Conservation (phyloP, 129 eudicot species). For the Tagetes patula region DNA sequence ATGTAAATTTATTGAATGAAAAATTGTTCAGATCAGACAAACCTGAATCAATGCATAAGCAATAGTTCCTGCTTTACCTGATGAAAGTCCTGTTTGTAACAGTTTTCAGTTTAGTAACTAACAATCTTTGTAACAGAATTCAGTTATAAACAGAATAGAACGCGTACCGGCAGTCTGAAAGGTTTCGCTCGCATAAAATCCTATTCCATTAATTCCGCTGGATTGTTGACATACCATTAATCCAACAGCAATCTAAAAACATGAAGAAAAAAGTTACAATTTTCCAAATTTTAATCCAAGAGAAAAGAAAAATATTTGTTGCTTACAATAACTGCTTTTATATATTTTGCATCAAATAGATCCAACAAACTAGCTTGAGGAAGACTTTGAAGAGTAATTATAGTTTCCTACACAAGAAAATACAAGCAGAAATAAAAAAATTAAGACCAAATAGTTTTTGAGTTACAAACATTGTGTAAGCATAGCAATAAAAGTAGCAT, state of each 20-base stretch:
- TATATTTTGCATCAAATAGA: slow-evolving; percentile 54
- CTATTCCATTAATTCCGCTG: slow-evolving; percentile 83
- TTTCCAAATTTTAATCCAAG: not conserved
- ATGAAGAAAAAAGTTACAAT: not conserved
- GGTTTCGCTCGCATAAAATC: slow-evolving; percentile 74
- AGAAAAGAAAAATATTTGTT: not conserved
- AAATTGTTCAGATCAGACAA: slow-evolving; percentile 11
- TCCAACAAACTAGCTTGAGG: slow-evolving; percentile 60
- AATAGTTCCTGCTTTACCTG: slow-evolving; percentile 62
- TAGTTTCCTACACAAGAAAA: slow-evolving; percentile 46
- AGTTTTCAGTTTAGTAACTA: slow-evolving; percentile 1
- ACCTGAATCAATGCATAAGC: slow-evolving; percentile 79
- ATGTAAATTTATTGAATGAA: not conserved
- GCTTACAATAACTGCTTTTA: slow-evolving; percentile 71
- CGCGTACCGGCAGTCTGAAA: slow-evolving; percentile 77
- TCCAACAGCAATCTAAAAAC: slow-evolving; percentile 80
- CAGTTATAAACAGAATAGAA: not conserved
- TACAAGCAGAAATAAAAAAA: not conserved
- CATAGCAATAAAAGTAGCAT: slow-evolving; percentile 5
- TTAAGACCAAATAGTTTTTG: not conserved
- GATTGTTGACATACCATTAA: slow-evolving; percentile 86
- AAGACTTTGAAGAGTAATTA: slow-evolving; percentile 47
- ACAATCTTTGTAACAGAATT: not conserved
- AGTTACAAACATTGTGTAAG: slow-evolving; percentile 7
- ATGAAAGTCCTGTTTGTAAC: slow-evolving; percentile 57